A percentile compares a stretch with the other conserved stretches of the same genome.
Conservation (phyloP, 2,329 filamentous ascomycete genomes). For the Alternaria infectoria region DNA sequence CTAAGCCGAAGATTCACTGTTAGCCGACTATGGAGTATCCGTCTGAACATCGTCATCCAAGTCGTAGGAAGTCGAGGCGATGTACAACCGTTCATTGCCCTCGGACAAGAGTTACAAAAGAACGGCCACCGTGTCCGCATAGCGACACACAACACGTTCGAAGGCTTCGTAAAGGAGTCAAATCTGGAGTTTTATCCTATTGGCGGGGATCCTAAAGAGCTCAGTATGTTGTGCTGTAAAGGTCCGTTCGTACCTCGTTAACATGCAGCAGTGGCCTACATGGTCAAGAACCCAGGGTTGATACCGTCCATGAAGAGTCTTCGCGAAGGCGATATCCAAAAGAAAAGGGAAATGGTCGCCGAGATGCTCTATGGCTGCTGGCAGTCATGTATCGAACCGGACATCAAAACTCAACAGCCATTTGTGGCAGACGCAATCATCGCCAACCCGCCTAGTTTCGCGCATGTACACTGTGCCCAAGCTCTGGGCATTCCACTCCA, state of each 20-base stretch:
- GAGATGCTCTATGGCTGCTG: constrained; percentile 39
- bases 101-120: constrained; percentile 56
- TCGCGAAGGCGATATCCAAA: constrained; percentile 38
- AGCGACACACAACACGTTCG: constrained; percentile 30
- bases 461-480: constrained; percentile 75
- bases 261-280: constrained; percentile 50
- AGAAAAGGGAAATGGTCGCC: constrained; percentile 33
- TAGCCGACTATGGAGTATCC: constrained; percentile 2
- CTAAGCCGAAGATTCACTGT: constrained; percentile 1
- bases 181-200: constrained; percentile 46
- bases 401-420: constrained; percentile 52
- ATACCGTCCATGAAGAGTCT: constrained; percentile 34
- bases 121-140: constrained; percentile 38
- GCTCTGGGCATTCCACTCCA: constrained; percentile 74
- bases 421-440: constrained; percentile 84
- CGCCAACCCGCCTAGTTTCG: constrained; percentile 78
- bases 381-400: constrained; percentile 42
- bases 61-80: constrained; percentile 61
- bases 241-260: neutral
- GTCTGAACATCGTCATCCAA: constrained; percentile 62
- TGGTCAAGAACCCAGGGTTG: constrained; percentile 57
- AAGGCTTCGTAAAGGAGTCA: constrained; percentile 19
- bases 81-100: constrained; percentile 65
- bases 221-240: constrained; percentile 33
- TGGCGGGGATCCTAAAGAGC: constrained; percentile 43